These are phyloP conservation scores for Heliosperma pusillum DNA, from an alignment of 148 eudicot species.

Conservation along the genomic window DNA sequence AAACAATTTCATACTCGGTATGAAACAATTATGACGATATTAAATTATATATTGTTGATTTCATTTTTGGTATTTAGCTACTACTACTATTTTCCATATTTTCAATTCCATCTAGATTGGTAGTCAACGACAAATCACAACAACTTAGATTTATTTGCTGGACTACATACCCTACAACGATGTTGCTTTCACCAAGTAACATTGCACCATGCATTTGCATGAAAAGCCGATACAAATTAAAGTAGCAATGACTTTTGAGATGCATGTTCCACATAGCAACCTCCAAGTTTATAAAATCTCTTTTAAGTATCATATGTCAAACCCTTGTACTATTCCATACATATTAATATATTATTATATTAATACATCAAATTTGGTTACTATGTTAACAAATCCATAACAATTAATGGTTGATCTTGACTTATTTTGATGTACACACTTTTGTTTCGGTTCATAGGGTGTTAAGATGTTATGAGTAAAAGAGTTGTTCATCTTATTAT, in stretches of 20 bases:
- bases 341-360: too few relatives aligned
- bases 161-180: slow-evolving; percentile 22
- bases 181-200: slow-evolving; percentile 33
- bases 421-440: not conserved
- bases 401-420: not conserved
- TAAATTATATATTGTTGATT: too few relatives aligned
- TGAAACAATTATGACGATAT: too few relatives aligned
- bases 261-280: slow-evolving; percentile 9
- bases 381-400: not conserved
- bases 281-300: not conserved
- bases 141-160: slow-evolving; percentile 28
- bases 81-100: too few relatives aligned
- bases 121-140: slow-evolving; percentile 41
- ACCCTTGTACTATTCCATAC: not conserved
- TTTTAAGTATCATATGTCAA: slow-evolving; percentile 8
- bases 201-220: slow-evolving; percentile 7
- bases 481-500: too few relatives aligned
- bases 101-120: not conserved
- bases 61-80: too few relatives aligned
- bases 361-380: not conserved
- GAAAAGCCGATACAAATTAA: slow-evolving; percentile 14
- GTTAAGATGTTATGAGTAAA: too few relatives aligned
- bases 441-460: not conserved
- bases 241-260: slow-evolving; percentile 15
- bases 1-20: too few relatives aligned